Evolutionary conservation across 2,329 filamentous ascomycete species (phyloP).

Genomic region (Scortechinia acanthostroma): DNA sequence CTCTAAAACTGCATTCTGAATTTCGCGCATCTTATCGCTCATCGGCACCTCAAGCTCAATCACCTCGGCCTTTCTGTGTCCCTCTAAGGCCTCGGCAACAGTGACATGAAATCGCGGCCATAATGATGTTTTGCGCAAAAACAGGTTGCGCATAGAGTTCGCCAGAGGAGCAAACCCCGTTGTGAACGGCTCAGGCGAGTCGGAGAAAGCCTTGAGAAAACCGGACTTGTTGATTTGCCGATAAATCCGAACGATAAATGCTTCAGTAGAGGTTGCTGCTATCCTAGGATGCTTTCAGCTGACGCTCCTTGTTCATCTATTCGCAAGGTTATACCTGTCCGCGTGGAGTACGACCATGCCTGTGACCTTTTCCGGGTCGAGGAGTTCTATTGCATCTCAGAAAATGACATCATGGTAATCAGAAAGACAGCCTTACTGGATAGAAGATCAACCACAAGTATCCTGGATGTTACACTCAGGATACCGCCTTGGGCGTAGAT

Average conservation of each 20-base stretch:
- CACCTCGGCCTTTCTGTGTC: constrained; percentile 86
- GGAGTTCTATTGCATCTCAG: constrained; percentile 61
- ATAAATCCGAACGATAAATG: constrained; percentile 90
- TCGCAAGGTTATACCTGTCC: too few relatives aligned
- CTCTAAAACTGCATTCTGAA: constrained; percentile 89
- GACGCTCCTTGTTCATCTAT: too few relatives aligned
- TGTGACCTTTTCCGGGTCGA: constrained; percentile 36
- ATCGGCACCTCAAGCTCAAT: constrained; percentile 94
- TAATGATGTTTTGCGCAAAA: constrained; percentile 78
- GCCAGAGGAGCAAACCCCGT: constrained; percentile 81
- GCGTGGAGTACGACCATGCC: constrained; percentile 31
- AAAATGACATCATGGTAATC: constrained; percentile 80
- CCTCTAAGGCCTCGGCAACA: constrained; percentile 82
- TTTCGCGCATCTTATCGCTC: constrained; percentile 87
- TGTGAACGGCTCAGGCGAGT: constrained; percentile 84
- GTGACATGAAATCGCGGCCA: constrained; percentile 92
- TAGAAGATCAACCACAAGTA: constrained; percentile 86
- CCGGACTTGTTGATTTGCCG: constrained; percentile 89
- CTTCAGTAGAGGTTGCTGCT: constrained; percentile 79
- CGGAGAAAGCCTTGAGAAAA: constrained; percentile 93
- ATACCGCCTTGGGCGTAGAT: constrained; percentile 86
- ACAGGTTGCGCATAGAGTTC: constrained; percentile 86
- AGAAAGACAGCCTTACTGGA: constrained; percentile 65
- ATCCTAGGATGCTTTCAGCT: too few relatives aligned
- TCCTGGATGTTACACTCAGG: constrained; percentile 91